phyloP scores from a whole-genome alignment of 371 early-diverging fungal species.

The Coemansia sp. region DNA sequence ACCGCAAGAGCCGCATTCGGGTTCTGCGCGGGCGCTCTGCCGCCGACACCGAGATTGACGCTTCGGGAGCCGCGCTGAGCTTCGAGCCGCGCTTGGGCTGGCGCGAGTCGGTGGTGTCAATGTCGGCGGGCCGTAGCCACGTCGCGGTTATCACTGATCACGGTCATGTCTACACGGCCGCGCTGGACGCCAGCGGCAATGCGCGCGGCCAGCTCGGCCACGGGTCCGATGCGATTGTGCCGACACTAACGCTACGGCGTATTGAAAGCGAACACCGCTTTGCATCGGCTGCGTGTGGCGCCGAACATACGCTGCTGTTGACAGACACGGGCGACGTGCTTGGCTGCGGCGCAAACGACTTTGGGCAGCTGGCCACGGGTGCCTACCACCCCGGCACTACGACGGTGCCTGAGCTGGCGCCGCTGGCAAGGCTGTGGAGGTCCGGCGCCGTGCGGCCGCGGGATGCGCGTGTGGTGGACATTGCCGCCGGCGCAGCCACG shows the following conservation, averaged over 20 bases:
- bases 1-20: conserved; percentile 33
- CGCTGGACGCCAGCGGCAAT: conserved; percentile 33
- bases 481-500: conserved; percentile 33
- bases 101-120: conserved; percentile 40
- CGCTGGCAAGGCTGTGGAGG: conserved; percentile 29
- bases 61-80: background rate
- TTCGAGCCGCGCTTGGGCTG: conserved; percentile 44
- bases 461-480: conserved; percentile 12
- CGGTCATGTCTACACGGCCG: conserved; percentile 42
- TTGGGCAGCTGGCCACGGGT: conserved; percentile 44
- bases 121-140: conserved; percentile 47
- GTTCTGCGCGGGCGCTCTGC: conserved; percentile 13
- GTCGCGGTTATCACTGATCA: conserved; percentile 34
- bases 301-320: conserved; percentile 30
- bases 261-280: conserved; percentile 16
- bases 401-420: conserved; percentile 20
- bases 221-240: background rate
- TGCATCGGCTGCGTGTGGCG: conserved; percentile 28
- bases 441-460: conserved; percentile 7
- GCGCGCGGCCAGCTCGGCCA: conserved; percentile 35
- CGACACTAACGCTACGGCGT: conserved; percentile 25
- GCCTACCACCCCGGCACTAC: conserved; percentile 12
- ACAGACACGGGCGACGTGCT: conserved; percentile 30
- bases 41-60: background rate
- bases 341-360: conserved; percentile 45